These are phyloP conservation scores for Gossypium trilobum DNA, from an alignment of 441 rosid genomes.

Conservation along the genomic window DNA sequence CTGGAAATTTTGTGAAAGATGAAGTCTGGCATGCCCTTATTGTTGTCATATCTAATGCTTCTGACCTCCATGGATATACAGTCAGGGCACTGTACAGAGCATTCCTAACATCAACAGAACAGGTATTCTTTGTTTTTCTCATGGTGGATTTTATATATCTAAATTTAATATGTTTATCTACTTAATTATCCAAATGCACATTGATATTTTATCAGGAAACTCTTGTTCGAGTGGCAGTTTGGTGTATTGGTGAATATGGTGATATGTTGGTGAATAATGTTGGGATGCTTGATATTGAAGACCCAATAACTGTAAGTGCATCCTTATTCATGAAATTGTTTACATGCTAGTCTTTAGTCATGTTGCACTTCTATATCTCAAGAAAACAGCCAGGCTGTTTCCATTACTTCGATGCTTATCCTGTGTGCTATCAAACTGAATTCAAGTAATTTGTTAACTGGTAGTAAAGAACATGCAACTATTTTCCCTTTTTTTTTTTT, in stretches of 20 bases:
- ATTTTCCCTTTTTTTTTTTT: not conserved
- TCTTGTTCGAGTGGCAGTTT: conserved; percentile 89
- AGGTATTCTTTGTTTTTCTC: conserved; percentile 38
- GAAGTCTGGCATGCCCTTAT: conserved; percentile 95
- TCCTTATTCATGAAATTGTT: conserved; percentile 13
- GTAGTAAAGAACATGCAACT: not conserved
- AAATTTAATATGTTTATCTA: conserved; percentile 13
- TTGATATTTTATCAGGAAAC: conserved; percentile 48
- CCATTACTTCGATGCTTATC: not conserved
- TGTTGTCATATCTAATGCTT: conserved; percentile 83
- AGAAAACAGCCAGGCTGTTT: conserved; percentile 3
- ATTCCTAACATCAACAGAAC: conserved; percentile 63
- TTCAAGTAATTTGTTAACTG: not conserved
- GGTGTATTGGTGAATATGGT: conserved; percentile 99
- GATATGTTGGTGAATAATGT: conserved; percentile 79
- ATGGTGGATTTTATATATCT: conserved; percentile 10
- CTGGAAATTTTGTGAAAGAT: conserved; percentile 96
- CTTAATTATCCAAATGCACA: conserved; percentile 19
- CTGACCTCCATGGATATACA: conserved; percentile 93
- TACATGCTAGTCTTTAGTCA: conserved; percentile 13
- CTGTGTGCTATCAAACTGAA: not conserved
- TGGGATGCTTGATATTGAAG: conserved; percentile 80
- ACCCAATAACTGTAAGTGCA: conserved; percentile 73
- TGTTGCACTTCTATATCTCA: not conserved
- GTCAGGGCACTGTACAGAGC: conserved; percentile 84